A percentile compares a stretch with the other conserved stretches of the same genome.
These are phyloP conservation scores for Telfairia occidentalis DNA, from an alignment of 331 rosid species.

Conservation along the genomic window DNA sequence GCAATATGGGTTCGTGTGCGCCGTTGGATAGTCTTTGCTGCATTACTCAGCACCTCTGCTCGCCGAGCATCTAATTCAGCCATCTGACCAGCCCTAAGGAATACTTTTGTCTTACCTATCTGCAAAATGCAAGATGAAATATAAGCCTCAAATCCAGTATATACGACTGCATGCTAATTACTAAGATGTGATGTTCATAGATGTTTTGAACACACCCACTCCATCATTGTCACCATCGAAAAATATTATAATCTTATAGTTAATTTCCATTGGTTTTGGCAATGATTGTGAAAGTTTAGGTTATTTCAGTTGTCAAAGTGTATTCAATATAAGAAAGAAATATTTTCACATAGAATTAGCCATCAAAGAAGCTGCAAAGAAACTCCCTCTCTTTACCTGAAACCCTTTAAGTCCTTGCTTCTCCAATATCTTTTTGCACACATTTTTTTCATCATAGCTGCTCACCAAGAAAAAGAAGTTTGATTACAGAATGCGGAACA, in stretches of 20 bases:
- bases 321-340: background rate
- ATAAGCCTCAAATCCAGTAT: conserved; percentile 15
- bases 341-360: background rate
- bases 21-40: conserved; percentile 79
- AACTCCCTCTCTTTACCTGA: conserved; percentile 56
- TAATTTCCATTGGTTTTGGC: background rate
- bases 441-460: conserved; percentile 70
- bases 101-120: conserved; percentile 92
- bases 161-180: conserved; percentile 8
- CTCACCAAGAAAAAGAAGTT: conserved; percentile 12
- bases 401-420: conserved; percentile 78
- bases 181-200: background rate
- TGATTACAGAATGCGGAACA: conserved; percentile 7
- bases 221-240: background rate
- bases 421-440: conserved; percentile 64
- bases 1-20: conserved; percentile 77
- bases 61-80: conserved; percentile 91
- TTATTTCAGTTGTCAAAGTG: background rate
- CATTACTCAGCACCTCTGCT: conserved; percentile 65
- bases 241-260: background rate
- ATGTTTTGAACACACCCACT: background rate
- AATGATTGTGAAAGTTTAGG: background rate
- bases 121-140: conserved; percentile 31
- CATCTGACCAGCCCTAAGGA: conserved; percentile 99
- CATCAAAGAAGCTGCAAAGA: conserved; percentile 6